phyloP scores from a whole-genome alignment of 2,329 filamentous ascomycete genomes.

The Fusarium pininemorale region DNA sequence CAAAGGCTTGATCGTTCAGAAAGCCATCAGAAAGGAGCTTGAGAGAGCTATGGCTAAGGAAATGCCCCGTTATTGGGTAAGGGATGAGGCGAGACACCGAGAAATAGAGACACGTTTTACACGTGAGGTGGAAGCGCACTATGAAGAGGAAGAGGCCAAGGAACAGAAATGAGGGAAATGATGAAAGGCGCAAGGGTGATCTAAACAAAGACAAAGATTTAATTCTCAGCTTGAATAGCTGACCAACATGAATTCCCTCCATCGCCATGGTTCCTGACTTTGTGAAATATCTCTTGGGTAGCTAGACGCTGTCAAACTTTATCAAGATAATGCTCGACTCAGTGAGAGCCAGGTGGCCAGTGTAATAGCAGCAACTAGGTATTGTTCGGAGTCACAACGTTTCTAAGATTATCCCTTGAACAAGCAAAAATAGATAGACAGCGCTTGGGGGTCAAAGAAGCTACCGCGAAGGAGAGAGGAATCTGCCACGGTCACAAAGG shows the following conservation, averaged over 20 bases:
- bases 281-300: accelerated
- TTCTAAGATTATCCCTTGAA: too few relatives aligned
- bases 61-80: not conserved
- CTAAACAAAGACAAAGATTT: not conserved
- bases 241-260: not conserved
- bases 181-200: not conserved
- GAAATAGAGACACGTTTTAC: not conserved
- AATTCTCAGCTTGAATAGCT: not conserved
- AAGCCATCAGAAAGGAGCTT: not conserved
- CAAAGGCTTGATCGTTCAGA: not conserved
- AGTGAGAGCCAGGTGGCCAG: not conserved
- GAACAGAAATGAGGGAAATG: not conserved
- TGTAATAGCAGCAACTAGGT: accelerated
- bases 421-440: too few relatives aligned
- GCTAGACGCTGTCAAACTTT: accelerated
- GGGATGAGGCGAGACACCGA: not conserved
- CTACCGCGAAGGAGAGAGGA: too few relatives aligned
- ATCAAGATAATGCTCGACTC: not conserved
- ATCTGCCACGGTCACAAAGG: too few relatives aligned
- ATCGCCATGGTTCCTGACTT: accelerated
- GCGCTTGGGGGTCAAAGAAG: not conserved
- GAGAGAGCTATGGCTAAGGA: not conserved
- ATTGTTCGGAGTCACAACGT: too few relatives aligned
- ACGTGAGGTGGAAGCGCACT: not conserved
- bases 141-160: not conserved